These are phyloP conservation scores for Ophiostoma australiae DNA, from an alignment of 2,329 filamentous ascomycete species.

Conservation along the genomic window DNA sequence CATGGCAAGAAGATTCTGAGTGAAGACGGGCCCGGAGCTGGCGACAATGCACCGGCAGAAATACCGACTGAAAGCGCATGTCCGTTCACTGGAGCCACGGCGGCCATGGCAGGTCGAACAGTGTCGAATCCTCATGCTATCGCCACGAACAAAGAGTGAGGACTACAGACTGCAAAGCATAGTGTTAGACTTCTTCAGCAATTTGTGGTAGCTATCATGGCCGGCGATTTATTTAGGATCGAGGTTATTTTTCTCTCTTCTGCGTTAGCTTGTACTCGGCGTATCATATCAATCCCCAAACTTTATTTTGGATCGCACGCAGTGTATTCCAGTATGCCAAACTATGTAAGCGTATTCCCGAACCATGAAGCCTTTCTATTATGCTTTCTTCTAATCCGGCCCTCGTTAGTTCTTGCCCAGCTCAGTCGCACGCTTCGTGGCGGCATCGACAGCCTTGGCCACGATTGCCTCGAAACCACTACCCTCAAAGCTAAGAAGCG, in stretches of 20 bases:
- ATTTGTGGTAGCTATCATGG: neutral
- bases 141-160: neutral
- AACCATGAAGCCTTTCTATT: neutral
- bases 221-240: neutral
- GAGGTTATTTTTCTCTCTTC: neutral
- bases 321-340: neutral
- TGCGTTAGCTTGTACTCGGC: neutral
- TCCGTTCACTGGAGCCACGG: neutral
- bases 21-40: neutral
- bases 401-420: slow-evolving; percentile 34
- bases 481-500: slow-evolving; percentile 45
- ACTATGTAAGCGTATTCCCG: neutral
- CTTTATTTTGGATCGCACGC: neutral
- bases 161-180: neutral
- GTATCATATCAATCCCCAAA: neutral
- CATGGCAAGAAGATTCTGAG: slow-evolving; percentile 56
- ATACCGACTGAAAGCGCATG: neutral
- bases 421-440: slow-evolving; percentile 41
- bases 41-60: neutral
- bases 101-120: neutral
- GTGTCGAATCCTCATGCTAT: neutral
- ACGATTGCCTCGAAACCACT: slow-evolving; percentile 42
- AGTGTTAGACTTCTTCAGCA: neutral
- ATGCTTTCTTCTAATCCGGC: neutral
- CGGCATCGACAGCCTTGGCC: slow-evolving; percentile 44